Conservation (phyloP, 2,329 filamentous ascomycete species). For the Fusarium sp. region DNA sequence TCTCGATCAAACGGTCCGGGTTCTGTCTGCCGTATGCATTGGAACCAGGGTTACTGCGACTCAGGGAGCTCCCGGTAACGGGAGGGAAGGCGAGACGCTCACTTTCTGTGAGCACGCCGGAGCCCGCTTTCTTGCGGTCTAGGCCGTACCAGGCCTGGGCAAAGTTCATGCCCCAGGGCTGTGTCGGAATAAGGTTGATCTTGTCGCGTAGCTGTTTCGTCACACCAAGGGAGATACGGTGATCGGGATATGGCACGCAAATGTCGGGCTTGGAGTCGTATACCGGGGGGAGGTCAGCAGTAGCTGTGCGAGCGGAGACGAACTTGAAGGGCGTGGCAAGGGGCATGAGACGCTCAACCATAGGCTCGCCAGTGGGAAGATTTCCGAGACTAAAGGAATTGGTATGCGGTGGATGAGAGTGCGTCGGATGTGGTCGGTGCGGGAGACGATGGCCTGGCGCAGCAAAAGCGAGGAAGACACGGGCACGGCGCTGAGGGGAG, state of each 20-base stretch:
- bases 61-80: constrained; percentile 26
- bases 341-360: constrained; percentile 64
- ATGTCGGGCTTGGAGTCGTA: constrained; percentile 73
- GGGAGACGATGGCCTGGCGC: constrained; percentile 76
- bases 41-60: constrained; percentile 59
- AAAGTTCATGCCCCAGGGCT: constrained; percentile 70
- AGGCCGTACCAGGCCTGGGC: constrained; percentile 60
- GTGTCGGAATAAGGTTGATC: constrained; percentile 72
- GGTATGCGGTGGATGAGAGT: constrained; percentile 68
- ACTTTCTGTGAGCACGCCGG: constrained; percentile 55
- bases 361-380: constrained; percentile 72
- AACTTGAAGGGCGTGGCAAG: constrained; percentile 72
- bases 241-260: constrained; percentile 78
- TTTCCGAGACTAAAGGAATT: constrained; percentile 65
- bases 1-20: constrained; percentile 70
- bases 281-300: constrained; percentile 74
- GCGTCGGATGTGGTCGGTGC: constrained; percentile 70
- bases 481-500: constrained; percentile 74
- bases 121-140: constrained; percentile 41
- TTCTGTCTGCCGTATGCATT: constrained; percentile 69
- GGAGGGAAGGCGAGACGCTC: constrained; percentile 61
- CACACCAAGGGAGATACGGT: constrained; percentile 66
- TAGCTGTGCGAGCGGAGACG: constrained; percentile 68
- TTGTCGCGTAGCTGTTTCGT: constrained; percentile 60
- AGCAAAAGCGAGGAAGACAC: constrained; percentile 81